These are phyloP conservation scores for Zizania latifolia DNA, from an alignment of 176 grass and related monocot genomes.

Conservation along the genomic window DNA sequence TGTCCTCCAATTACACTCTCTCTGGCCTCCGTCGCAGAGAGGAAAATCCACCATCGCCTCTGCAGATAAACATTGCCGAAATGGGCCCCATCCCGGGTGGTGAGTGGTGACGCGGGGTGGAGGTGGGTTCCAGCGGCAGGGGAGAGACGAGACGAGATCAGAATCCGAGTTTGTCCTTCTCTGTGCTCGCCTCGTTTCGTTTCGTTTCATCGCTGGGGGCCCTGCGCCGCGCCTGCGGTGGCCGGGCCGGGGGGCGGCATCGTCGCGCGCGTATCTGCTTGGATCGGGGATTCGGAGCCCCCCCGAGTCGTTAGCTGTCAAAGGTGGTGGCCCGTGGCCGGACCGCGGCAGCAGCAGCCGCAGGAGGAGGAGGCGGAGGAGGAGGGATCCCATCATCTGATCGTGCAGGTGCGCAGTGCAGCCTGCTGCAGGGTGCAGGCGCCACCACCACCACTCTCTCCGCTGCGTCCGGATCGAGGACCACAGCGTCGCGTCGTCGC, in stretches of 20 bases:
- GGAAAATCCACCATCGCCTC: neutral
- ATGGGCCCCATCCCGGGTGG: neutral
- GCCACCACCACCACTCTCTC: neutral
- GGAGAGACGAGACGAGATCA: constrained; percentile 23
- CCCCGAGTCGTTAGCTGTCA: constrained; percentile 37
- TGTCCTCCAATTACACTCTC: too few species aligned
- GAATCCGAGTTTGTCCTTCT: constrained; percentile 47
- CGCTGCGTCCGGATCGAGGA: neutral
- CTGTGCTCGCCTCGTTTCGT: neutral
- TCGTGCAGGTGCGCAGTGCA: neutral
- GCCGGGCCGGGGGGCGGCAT: too few species aligned
- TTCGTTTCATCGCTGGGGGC: too few species aligned
- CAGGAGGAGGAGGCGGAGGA: too few species aligned
- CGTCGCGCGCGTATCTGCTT: constrained; percentile 26
- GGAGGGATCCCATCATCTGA: neutral
- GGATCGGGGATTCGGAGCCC: constrained; percentile 30
- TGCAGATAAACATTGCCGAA: neutral
- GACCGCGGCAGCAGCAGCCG: too few species aligned
- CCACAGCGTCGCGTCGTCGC: too few species aligned
- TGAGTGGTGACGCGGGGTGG: neutral
- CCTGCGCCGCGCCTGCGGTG: neutral
- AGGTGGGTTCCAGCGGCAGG: neutral
- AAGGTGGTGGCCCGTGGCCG: constrained; percentile 27
- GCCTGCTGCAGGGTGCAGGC: neutral
- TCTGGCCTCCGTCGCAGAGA: too few species aligned